phyloP scores from a whole-genome alignment of 2,329 filamentous ascomycete genomes.

The Pseudocercospora macadamiae region DNA sequence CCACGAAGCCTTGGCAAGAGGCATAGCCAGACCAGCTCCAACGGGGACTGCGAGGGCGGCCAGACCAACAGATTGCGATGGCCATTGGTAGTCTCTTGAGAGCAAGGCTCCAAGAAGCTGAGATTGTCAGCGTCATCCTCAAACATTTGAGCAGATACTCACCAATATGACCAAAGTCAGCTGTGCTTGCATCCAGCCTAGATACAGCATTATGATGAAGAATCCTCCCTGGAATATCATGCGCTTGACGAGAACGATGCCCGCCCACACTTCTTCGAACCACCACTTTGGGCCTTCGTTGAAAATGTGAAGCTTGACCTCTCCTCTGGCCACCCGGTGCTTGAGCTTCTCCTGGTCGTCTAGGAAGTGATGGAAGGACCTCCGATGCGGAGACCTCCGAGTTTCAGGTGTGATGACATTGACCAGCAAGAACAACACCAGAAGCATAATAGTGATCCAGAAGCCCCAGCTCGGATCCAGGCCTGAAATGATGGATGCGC shows the following conservation, averaged over 20 bases:
- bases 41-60: constrained; percentile 68
- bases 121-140: constrained; percentile 15
- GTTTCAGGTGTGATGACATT: constrained; percentile 75
- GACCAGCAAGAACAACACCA: constrained; percentile 66
- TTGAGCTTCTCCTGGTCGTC: constrained; percentile 49
- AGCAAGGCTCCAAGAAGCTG: constrained; percentile 69
- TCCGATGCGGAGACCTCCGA: constrained; percentile 68
- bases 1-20: constrained; percentile 71
- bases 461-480: constrained; percentile 73
- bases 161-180: constrained; percentile 73
- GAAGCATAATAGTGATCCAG: constrained; percentile 70
- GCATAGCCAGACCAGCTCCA: constrained; percentile 70
- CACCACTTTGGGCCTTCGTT: constrained; percentile 74
- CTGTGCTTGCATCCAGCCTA: constrained; percentile 78
- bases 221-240: constrained; percentile 79
- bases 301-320: constrained; percentile 75
- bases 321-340: constrained; percentile 67
- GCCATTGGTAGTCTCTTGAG: constrained; percentile 68
- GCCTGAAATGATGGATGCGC: constrained; percentile 68
- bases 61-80: constrained; percentile 67
- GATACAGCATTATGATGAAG: constrained; percentile 70
- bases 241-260: constrained; percentile 64
- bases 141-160: constrained; percentile 30
- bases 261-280: constrained; percentile 75
- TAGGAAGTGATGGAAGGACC: constrained; percentile 67